phyloP scores from a whole-genome alignment of 208 protist genomes.

The Crithidia expoeki region DNA sequence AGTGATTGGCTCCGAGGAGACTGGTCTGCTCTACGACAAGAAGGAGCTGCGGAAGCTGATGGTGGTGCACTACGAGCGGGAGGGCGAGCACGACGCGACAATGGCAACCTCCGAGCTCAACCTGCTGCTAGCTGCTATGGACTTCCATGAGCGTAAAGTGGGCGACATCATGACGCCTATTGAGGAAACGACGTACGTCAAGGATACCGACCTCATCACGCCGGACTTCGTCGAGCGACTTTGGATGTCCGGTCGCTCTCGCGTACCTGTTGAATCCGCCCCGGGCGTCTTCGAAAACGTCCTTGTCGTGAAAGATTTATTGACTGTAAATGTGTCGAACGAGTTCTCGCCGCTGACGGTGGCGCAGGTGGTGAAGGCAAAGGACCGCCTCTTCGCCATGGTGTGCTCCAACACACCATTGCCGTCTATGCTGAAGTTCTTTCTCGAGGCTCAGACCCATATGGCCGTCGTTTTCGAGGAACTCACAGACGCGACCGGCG shows the following conservation, averaged over 20 bases:
- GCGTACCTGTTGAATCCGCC: slow-evolving; percentile 67
- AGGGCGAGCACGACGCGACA: slow-evolving; percentile 36
- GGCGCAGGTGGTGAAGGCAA: slow-evolving; percentile 69
- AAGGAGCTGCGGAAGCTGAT: slow-evolving; percentile 89
- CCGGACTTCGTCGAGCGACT: slow-evolving; percentile 73
- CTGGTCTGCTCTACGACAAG: slow-evolving; percentile 87
- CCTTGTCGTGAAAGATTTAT: slow-evolving; percentile 83
- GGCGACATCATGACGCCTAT: slow-evolving; percentile 88
- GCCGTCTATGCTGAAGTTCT: slow-evolving; percentile 81
- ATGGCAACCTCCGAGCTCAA: slow-evolving; percentile 82
- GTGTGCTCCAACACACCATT: slow-evolving; percentile 62
- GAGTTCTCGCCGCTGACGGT: slow-evolving; percentile 55
- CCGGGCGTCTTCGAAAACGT: slow-evolving; percentile 59
- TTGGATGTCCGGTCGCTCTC: slow-evolving; percentile 84
- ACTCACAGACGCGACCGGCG: slow-evolving; percentile 5
- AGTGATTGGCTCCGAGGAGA: slow-evolving; percentile 68
- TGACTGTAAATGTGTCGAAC: slow-evolving; percentile 44
- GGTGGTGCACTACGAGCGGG: slow-evolving; percentile 83
- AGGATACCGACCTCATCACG: slow-evolving; percentile 71
- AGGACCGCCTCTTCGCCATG: slow-evolving; percentile 64
- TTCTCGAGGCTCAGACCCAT: slow-evolving; percentile 83
- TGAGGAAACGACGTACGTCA: slow-evolving; percentile 51
- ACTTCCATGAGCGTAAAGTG: slow-evolving; percentile 86
- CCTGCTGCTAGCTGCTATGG: slow-evolving; percentile 85
- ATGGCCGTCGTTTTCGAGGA: slow-evolving; percentile 83